Evolutionary conservation across 164 flowering plant species (phyloP).

Genomic region (Chloranthus sessilifolius): DNA sequence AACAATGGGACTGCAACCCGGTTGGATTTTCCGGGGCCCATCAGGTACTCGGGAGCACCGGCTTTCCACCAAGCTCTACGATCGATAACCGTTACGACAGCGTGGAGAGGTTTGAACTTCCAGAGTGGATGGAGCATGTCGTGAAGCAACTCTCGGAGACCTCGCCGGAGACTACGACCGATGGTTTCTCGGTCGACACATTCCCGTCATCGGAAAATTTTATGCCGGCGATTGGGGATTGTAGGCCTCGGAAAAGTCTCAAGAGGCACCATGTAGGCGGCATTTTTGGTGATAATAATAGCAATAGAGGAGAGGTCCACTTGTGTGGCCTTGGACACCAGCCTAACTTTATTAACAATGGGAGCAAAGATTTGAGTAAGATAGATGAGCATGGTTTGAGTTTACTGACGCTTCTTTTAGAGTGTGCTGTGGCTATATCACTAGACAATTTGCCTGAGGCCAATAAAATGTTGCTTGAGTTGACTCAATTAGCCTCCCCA

Average conservation of each 20-base stretch:
- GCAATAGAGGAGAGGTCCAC: constrained; percentile 7
- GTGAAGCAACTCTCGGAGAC: constrained; percentile 48
- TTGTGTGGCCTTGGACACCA: constrained; percentile 11
- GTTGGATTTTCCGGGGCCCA: constrained; percentile 7
- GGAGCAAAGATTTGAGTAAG: constrained; percentile 15
- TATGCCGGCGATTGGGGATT: constrained; percentile 8
- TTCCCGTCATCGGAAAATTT: constrained; percentile 14
- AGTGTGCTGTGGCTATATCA: constrained; percentile 68
- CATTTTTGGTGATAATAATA: neutral
- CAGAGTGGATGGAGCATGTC: constrained; percentile 61
- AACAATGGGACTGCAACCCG: constrained; percentile 36
- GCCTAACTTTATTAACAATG: neutral
- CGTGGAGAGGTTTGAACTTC: constrained; percentile 37
- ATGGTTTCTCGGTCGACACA: constrained; percentile 8
- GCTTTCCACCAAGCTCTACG: constrained; percentile 13
- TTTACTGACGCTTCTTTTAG: constrained; percentile 46
- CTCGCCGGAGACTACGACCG: constrained; percentile 21
- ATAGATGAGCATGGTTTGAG: constrained; percentile 34
- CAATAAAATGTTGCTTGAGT: constrained; percentile 56
- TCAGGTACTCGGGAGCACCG: neutral
- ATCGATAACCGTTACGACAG: constrained; percentile 9
- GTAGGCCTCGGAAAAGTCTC: constrained; percentile 26
- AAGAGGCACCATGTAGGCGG: constrained; percentile 13
- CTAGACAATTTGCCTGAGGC: constrained; percentile 64
- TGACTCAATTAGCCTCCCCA: constrained; percentile 64